These are phyloP conservation scores for Penicillium brasilianum DNA, from an alignment of 2,329 filamentous ascomycete genomes.

Conservation along the genomic window DNA sequence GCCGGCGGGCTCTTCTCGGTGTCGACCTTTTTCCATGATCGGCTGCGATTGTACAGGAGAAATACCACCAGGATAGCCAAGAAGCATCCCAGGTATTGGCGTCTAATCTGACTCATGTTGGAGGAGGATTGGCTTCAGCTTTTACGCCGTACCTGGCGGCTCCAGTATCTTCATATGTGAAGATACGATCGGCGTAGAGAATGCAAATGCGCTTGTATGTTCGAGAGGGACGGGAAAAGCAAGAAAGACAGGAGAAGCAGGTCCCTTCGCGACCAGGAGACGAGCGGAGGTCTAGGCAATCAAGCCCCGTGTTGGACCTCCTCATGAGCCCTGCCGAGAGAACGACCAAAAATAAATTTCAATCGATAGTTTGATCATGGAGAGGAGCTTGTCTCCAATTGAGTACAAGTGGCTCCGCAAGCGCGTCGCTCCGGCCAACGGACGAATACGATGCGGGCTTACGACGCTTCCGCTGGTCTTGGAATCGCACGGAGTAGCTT, in stretches of 20 bases:
- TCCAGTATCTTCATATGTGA: neutral
- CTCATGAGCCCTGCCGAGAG: slow-evolving; percentile 6
- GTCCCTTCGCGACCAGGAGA: slow-evolving; percentile 3
- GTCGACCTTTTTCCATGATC: slow-evolving; percentile 3
- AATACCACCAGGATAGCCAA: slow-evolving; percentile 15
- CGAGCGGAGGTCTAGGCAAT: slow-evolving; percentile 2
- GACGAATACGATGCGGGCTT: slow-evolving; percentile 7
- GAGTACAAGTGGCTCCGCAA: slow-evolving; percentile 9
- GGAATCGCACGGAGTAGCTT: neutral
- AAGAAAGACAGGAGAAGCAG: slow-evolving; percentile 4
- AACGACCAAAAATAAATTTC: neutral
- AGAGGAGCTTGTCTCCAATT: neutral
- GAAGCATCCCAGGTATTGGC: slow-evolving; percentile 20
- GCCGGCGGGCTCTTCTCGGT: neutral
- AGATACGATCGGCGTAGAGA: neutral
- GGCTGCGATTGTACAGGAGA: slow-evolving; percentile 48
- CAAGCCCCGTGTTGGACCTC: neutral
- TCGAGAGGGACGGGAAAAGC: neutral
- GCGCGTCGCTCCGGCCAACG: slow-evolving; percentile 8
- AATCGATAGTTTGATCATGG: neutral
- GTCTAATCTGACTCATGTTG: slow-evolving; percentile 22
- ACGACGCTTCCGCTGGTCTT: slow-evolving; percentile 9
- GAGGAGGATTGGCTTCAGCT: neutral
- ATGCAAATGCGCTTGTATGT: neutral
- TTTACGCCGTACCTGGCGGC: neutral